Conservation (phyloP, 1,284 basidiomycete species). For the Wallemia ichthyophaga region DNA sequence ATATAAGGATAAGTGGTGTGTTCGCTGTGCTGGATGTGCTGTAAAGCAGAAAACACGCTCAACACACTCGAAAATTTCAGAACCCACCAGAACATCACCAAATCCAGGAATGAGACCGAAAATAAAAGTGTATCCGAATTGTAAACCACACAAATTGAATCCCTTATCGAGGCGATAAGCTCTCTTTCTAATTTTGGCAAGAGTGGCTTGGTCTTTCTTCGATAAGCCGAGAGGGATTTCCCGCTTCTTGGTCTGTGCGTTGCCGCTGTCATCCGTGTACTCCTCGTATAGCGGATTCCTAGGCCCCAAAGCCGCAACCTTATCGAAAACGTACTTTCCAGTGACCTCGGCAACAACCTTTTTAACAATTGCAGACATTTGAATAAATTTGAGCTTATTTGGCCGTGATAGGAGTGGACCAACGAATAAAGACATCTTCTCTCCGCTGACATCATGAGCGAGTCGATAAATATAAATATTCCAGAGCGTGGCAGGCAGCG, state of each 20-base stretch:
- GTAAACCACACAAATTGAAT: constrained; percentile 14
- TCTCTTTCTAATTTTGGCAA: constrained; percentile 9
- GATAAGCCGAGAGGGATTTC: constrained; percentile 6
- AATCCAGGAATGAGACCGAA: neutral
- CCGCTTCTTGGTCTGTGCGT: constrained; percentile 5
- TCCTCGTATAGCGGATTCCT: neutral
- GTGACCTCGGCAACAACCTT: neutral
- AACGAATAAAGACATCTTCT: too few species aligned
- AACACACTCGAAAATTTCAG: too few species aligned
- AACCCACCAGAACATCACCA: neutral
- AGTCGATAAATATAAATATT: neutral
- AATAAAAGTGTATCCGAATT: constrained; percentile 11
- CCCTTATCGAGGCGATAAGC: constrained; percentile 19
- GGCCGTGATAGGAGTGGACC: too few species aligned
- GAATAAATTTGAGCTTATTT: neutral
- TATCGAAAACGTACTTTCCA: neutral
- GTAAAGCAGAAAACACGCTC: too few species aligned
- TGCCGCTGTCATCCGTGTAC: constrained; percentile 1
- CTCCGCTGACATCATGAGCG: neutral
- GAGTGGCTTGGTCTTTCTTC: constrained; percentile 7
- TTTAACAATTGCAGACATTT: neutral
- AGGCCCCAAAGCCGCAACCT: neutral
- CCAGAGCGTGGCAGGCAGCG: neutral
- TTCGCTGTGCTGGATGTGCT: too few species aligned
- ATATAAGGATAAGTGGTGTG: too few species aligned